Base-by-base conservation (phyloP, 148 eudicot species). In the Limonium bicolor region DNA sequence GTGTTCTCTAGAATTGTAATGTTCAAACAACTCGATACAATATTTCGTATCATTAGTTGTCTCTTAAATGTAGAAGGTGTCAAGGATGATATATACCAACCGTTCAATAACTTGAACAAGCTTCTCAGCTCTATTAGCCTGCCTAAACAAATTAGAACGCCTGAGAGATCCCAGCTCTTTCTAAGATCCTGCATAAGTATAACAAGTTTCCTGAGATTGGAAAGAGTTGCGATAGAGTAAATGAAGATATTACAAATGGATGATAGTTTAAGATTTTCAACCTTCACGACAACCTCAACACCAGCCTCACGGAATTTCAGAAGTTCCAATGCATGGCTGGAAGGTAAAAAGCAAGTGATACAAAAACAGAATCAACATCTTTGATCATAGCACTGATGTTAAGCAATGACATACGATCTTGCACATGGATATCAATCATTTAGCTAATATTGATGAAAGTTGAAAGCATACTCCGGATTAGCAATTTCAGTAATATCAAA, bases 401-500 rank as follows among this genome's bases (percentile, higher is more conserved):
- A 43, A 23, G 3, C 10, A 24, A 11, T 14, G 28, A 35, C 2
- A 14, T 20, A 18, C n/a, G n/a, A n/a, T n/a, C n/a, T n/a, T n/a
- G n/a, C n/a, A n/a, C n/a, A 36, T 34, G 19, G 28, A 19, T 43
- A 53, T n/a, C n/a, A 13, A 1, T 42, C 15, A 66, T 95, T 84
- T 62, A 90, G n/a, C n/a, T n/a, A n/a, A n/a, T n/a, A n/a, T n/a
- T 48, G 52, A 25, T 16, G 44, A 7, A 17, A 34, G 7, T 27
- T 5, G 44, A 23, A 43, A 42, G 17, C 3, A 42, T 13, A 68
- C 97, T 84, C 64, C 97, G 97, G 97, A 70, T 69, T 84, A 28
- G 97, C 95, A 30, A 90, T 90, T 63, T 90, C 97, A 46, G 95
- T 84, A 50, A 90, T 90, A 69, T 90, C 97, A 69, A 90, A 90